A percentile compares a stretch with the other conserved stretches of the same genome.
Evolutionary conservation across 2,329 filamentous ascomycete genomes (phyloP).

Genomic region (Diaporthe amygdali): DNA sequence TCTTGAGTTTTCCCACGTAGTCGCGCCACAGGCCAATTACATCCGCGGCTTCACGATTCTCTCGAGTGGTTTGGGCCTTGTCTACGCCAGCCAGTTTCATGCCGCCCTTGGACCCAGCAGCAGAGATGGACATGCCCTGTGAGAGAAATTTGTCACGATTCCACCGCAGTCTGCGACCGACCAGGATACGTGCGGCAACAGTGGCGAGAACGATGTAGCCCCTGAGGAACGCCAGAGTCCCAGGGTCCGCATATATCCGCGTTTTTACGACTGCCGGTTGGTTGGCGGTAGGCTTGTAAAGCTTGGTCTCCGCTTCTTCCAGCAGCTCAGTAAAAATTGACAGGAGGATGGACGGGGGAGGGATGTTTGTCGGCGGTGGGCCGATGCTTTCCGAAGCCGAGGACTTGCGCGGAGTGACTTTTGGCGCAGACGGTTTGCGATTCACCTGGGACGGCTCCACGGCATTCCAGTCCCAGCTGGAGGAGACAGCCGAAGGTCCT

Average conservation of each 20-base stretch:
- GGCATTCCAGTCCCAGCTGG: conserved; percentile 57
- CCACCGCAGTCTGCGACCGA: conserved; percentile 86
- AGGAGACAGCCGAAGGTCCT: conserved; percentile 27
- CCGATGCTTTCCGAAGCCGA: conserved; percentile 34
- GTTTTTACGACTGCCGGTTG: conserved; percentile 64
- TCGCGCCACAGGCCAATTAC: conserved; percentile 77
- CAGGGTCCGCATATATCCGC: conserved; percentile 66
- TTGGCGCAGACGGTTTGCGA: conserved; percentile 20
- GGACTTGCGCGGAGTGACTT: conserved; percentile 27
- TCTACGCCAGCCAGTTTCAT: conserved; percentile 94
- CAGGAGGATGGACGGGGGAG: conserved; percentile 84
- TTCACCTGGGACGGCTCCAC: conserved; percentile 37
- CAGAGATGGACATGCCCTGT: conserved; percentile 88
- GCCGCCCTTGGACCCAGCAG: conserved; percentile 71
- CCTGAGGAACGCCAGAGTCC: conserved; percentile 66
- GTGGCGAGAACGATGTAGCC: conserved; percentile 68
- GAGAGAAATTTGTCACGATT: conserved; percentile 85
- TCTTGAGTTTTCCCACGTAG: conserved; percentile 75
- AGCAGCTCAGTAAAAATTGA: conserved; percentile 77
- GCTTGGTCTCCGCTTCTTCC: conserved; percentile 63
- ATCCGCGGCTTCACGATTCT: conserved; percentile 85
- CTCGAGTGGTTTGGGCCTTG: conserved; percentile 79
- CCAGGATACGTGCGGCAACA: conserved; percentile 80
- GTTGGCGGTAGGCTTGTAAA: conserved; percentile 70
- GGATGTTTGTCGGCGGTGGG: conserved; percentile 81